A percentile compares a stretch with the other conserved stretches of the same genome.
Evolutionary conservation across 768 basidiomycete genomes (phyloP).

Genomic region (Hericium rajendrae): DNA sequence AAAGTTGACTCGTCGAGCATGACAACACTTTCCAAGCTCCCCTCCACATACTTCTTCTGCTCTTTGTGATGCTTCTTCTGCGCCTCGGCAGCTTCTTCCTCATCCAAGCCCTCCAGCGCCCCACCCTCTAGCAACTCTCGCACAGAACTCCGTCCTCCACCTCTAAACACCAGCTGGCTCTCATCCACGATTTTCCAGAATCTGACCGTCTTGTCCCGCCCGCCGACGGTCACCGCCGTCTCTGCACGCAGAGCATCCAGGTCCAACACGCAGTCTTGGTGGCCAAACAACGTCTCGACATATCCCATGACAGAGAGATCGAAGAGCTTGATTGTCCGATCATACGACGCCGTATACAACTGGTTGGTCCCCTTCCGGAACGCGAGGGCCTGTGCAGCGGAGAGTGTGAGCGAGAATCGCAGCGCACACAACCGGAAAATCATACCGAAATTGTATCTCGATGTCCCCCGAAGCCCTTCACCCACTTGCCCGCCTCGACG

Average conservation of each 20-base stretch:
- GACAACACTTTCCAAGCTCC: slow-evolving; percentile 82
- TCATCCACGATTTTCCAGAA: slow-evolving; percentile 98
- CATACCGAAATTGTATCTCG: slow-evolving; percentile 56
- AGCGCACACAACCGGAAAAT: background rate
- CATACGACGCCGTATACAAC: slow-evolving; percentile 70
- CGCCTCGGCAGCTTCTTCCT: slow-evolving; percentile 33
- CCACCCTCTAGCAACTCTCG: slow-evolving; percentile 77
- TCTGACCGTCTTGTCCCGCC: slow-evolving; percentile 81
- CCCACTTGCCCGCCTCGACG: slow-evolving; percentile 61
- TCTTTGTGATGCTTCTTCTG: slow-evolving; percentile 24
- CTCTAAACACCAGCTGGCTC: slow-evolving; percentile 90
- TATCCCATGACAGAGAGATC: slow-evolving; percentile 79
- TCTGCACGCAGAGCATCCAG: slow-evolving; percentile 79
- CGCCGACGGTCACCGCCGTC: slow-evolving; percentile 79
- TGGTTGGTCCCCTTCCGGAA: slow-evolving; percentile 74
- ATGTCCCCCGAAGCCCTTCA: slow-evolving; percentile 74
- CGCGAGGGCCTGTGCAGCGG: slow-evolving; percentile 40
- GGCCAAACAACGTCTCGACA: slow-evolving; percentile 94
- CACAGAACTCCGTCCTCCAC: slow-evolving; percentile 79
- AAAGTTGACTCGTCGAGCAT: slow-evolving; percentile 96
- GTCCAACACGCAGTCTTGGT: slow-evolving; percentile 78
- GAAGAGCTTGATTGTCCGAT: slow-evolving; percentile 86
- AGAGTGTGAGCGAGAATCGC: background rate
- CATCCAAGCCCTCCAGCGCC: slow-evolving; percentile 49
- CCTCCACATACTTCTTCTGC: slow-evolving; percentile 64